These are phyloP conservation scores for Orbilia oligospora DNA, from an alignment of 2,329 filamentous ascomycete genomes.

Conservation along the genomic window DNA sequence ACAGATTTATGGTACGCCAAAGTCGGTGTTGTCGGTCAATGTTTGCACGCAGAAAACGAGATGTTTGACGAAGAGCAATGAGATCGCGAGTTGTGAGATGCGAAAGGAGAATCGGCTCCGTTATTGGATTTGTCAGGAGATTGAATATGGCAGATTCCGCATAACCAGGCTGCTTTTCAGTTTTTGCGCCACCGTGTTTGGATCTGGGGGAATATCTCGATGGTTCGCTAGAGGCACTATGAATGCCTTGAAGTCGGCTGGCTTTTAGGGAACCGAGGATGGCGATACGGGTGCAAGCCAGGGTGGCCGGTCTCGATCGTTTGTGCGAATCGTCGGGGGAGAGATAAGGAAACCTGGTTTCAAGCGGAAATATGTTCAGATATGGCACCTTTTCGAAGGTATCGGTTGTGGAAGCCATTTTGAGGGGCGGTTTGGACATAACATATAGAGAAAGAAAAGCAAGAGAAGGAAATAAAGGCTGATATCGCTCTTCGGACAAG, in stretches of 20 bases:
- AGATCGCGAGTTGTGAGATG: conserved; percentile 49
- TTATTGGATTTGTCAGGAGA: conserved; percentile 45
- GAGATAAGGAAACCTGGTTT: conserved; percentile 52
- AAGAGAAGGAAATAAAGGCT: background rate
- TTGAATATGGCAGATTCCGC: conserved; percentile 34
- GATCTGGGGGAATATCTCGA: background rate
- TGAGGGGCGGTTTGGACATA: conserved; percentile 7
- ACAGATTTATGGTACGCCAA: conserved; percentile 53
- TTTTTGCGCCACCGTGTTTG: background rate
- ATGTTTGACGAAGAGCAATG: conserved; percentile 52
- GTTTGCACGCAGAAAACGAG: conserved; percentile 37
- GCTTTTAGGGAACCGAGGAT: conserved; percentile 59
- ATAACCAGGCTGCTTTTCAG: background rate
- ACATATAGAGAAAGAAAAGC: background rate
- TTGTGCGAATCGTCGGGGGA: conserved; percentile 43
- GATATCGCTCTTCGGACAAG: background rate
- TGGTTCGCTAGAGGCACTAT: background rate
- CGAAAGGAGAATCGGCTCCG: conserved; percentile 39
- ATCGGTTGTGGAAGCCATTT: conserved; percentile 20
- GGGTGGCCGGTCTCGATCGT: conserved; percentile 23
- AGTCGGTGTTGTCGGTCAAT: conserved; percentile 47
- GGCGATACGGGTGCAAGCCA: conserved; percentile 55
- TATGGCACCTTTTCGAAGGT: conserved; percentile 49
- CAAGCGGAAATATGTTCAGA: conserved; percentile 47
- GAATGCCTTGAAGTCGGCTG: conserved; percentile 31